Evolutionary conservation across 768 basidiomycete species (phyloP), one percentile per base, ranked within the genome.

Genomic region (Mycena amicta): DNA sequence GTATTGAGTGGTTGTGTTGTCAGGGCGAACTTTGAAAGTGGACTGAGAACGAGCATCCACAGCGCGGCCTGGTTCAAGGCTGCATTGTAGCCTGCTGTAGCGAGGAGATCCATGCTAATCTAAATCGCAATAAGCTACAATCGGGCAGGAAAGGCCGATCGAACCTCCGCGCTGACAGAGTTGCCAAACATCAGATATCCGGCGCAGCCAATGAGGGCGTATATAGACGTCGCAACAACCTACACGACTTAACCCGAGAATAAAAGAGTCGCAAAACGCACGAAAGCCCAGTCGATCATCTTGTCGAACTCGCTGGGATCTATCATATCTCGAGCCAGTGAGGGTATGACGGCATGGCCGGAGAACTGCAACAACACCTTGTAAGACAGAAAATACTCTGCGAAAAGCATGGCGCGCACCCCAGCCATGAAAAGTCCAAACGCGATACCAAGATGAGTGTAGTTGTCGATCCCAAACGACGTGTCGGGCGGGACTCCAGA

Each of bases 391-490:
- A n/a, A n/a, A n/a, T n/a, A n/a, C n/a, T n/a, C n/a, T 11, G 16
- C 2, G 39, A 16, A 30, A n/a, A 18, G 16, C 13, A 22, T 16
- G 25, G 52, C 51, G 69, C 84, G 68, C 69, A 94, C 92, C n/a
- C 95, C 93, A 6, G 92, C 91, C 89, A 98, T 93, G 68, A 98
- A 87, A 60, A 98, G 77, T 3, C 95, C 95, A 66, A 95, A 89
- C 13, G 90, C 85, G 27, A 96, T 72, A 1, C 93, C 90, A 23
- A 96, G 77, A 55, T 89, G 82, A 26, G 74, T 74, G 58, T 77
- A 73, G 59, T 78, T 82, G 30, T 75, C 75, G 20, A 90, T 79
- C 5, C 79, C 80, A 13, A 88, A 61, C 18, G 78, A 83, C 0
- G 94, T 98, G 11, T 78, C 74, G 25, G 86, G 88, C n/a, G 4